Percentiles rank a stretch among this genome's conserved stretches.
Evolutionary conservation across 805 yeast species (phyloP).

Genomic region (Brettanomyces nanus): DNA sequence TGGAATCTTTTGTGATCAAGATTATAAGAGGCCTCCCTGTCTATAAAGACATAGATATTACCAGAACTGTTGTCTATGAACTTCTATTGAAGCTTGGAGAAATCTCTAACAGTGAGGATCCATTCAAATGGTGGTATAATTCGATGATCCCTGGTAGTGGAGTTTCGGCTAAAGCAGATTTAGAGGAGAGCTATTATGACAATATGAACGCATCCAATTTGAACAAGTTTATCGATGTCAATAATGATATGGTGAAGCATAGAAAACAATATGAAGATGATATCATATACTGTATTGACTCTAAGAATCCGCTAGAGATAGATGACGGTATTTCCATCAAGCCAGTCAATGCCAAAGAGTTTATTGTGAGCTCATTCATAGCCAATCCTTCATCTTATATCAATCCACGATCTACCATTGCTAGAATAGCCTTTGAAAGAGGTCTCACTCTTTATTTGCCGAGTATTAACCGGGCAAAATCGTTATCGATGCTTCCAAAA

Average conservation of each 20-base stretch:
- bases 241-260: constrained; percentile 8
- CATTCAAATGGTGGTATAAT: constrained; percentile 41
- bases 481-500: constrained; percentile 62
- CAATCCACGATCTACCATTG: constrained; percentile 28
- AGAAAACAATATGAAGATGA: constrained; percentile 36
- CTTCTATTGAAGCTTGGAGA: constrained; percentile 30
- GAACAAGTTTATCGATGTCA: constrained; percentile 10
- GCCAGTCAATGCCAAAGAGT: constrained; percentile 21
- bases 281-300: constrained; percentile 76
- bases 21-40: constrained; percentile 26
- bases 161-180: constrained; percentile 34
- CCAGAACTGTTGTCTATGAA: constrained; percentile 47
- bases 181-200: constrained; percentile 35
- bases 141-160: constrained; percentile 36
- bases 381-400: constrained; percentile 82
- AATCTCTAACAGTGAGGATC: constrained; percentile 32
- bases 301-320: constrained; percentile 73
- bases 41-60: constrained; percentile 34
- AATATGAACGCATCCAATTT: constrained; percentile 17
- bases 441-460: constrained; percentile 70
- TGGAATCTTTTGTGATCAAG: constrained; percentile 41
- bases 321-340: constrained; percentile 83
- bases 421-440: constrained; percentile 51
- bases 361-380: constrained; percentile 57
- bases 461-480: constrained; percentile 28